Percentiles rank a stretch among this genome's conserved stretches.
Evolutionary conservation across 2,329 filamentous ascomycete species (phyloP).

Genomic region (Pestalotiopsis sp.): DNA sequence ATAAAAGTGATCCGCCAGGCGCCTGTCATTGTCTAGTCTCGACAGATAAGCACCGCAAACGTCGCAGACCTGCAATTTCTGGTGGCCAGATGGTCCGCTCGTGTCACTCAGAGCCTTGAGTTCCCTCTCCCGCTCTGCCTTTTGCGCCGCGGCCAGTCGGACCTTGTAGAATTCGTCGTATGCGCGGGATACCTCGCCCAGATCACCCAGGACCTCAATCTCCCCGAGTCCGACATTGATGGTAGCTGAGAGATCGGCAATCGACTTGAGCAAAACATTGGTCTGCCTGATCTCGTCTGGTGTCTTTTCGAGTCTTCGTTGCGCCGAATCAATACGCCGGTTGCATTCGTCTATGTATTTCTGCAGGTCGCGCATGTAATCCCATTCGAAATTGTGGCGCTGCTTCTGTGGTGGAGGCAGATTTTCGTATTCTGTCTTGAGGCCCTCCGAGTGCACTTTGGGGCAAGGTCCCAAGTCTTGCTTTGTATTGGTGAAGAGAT

Average conservation of each 20-base stretch:
- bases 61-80: conserved; percentile 98
- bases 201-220: conserved; percentile 82
- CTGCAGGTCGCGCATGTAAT: conserved; percentile 94
- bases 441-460: conserved; percentile 83
- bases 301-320: conserved; percentile 92
- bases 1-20: conserved; percentile 96
- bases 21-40: conserved; percentile 89
- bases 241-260: conserved; percentile 77
- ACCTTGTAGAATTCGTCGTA: conserved; percentile 89
- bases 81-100: conserved; percentile 88
- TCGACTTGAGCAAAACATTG: conserved; percentile 83
- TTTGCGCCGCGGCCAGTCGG: conserved; percentile 77
- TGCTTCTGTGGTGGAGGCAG: conserved; percentile 73
- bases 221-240: conserved; percentile 85
- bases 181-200: conserved; percentile 78
- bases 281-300: conserved; percentile 97
- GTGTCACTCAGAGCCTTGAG: conserved; percentile 91
- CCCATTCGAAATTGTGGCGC: conserved; percentile 89
- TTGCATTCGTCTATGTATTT: conserved; percentile 98
- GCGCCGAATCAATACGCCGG: conserved; percentile 85
- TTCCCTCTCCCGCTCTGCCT: conserved; percentile 83
- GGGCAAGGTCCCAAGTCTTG: conserved; percentile 91
- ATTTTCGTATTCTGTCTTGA: conserved; percentile 86
- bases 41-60: conserved; percentile 95
- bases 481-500: conserved; percentile 99